Evolutionary conservation across 176 grass and related monocot species (phyloP).

Genomic region (Areca catechu): DNA sequence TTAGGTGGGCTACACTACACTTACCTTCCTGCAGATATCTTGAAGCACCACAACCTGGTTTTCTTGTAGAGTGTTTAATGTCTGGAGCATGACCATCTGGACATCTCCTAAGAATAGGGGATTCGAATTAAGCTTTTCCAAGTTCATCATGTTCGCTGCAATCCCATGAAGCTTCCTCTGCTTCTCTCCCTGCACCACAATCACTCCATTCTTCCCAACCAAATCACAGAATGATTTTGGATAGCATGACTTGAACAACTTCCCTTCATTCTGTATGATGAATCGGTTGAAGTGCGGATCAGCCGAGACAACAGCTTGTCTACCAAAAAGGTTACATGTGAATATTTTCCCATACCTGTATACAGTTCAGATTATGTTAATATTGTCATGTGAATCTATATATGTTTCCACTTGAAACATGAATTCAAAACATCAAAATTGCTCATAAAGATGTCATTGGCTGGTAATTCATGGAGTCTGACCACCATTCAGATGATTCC

Average conservation of each 20-base stretch:
- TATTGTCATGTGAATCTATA: too few species aligned
- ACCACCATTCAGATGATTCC: too few species aligned
- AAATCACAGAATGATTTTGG: conserved; percentile 8
- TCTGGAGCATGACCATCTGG: conserved; percentile 1
- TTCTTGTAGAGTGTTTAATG: neutral
- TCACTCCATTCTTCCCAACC: conserved; percentile 6
- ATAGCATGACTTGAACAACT: conserved; percentile 14
- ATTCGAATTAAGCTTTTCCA: neutral
- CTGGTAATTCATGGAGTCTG: too few species aligned
- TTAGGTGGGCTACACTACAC: neutral
- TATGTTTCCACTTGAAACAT: too few species aligned
- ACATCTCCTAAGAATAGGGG: neutral
- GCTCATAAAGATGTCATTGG: too few species aligned
- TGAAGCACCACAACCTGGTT: conserved; percentile 3
- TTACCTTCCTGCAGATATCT: conserved; percentile 11
- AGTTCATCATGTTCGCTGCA: conserved; percentile 1
- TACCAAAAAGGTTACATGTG: conserved; percentile 5
- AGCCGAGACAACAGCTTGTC: conserved; percentile 9
- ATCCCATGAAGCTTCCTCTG: conserved; percentile 14
- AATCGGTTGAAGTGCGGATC: conserved; percentile 11
- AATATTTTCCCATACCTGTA: conserved; percentile 13
- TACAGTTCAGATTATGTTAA: neutral
- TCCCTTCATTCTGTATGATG: conserved; percentile 8
- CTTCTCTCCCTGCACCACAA: conserved; percentile 4
- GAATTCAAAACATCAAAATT: too few species aligned